Evolutionary conservation across 1,284 basidiomycete genomes (phyloP), one percentile per base, ranked within the genome.

Genomic region (Cryptococcus sp.): DNA sequence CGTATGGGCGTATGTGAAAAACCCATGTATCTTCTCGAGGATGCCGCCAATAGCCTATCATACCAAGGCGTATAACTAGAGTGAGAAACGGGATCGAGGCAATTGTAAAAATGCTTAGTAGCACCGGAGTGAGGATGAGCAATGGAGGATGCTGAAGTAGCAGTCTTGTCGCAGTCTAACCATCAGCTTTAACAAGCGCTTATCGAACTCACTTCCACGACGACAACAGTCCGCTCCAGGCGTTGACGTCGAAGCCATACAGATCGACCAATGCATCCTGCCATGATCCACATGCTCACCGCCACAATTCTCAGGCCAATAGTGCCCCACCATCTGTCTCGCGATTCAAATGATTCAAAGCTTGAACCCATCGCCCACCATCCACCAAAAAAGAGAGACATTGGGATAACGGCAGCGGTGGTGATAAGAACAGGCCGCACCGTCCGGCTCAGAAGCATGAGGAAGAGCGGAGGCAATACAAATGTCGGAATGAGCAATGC

Each of bases 291-390:
- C 0, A 90, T 89, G 36, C 90, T 67, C 36, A 91, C 67, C 0
- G 91, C 84, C 70, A 92, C 89, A 49, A 93, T 69, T 23, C 93
- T 84, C 11, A 91, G 74, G 11, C 86, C 75, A 83, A 69, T 74
- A 0, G 74, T 74, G 3, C 74, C 85, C 90, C 91, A 66, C 88
- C 84, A 58, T n/a, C 62, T 56, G 6, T 88, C 89, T 81, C 85
- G 87, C 8, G 86, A 86, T 15, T 76, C 74, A 59, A 87, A 85
- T 80, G 87, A 87, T 80, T 92, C 88, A 66, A 95, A 95, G 68
- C 89, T 91, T 34, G 89, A 92, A 6, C 87, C 82, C 65, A 95
- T 89, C 1, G 90, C 89, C 87, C 90, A 93, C 54, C 90, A 76
- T 14, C 90, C 86, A 50, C 87, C 90, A 46, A 91, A 79, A 64